Base-by-base conservation (phyloP, 2,329 filamentous ascomycete genomes). In the Fusarium ambrosium region DNA sequence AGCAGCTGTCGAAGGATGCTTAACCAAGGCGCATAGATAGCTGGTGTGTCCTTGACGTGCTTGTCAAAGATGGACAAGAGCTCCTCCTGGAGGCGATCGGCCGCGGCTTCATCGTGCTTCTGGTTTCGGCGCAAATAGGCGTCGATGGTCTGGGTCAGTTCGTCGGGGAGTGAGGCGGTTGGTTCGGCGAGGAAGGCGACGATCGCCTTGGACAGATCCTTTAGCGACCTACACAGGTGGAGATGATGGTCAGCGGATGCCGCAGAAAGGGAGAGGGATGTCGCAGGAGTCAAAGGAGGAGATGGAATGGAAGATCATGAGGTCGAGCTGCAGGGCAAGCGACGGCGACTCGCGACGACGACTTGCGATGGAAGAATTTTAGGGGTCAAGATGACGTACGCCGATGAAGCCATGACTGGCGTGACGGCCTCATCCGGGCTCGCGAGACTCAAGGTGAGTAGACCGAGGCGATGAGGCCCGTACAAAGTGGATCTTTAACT, bases 51-150 rank as follows among this genome's bases (percentile, higher is more conserved):
- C 27, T 86, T 86, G 69, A 95, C 89, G 73, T 90, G 86, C 78
- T 89, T 91, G 68, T 92, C 87, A 84, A 92, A 95, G 64, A 94
- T 87, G 27, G 86, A 83, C 45, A 92, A 84, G 9, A 97, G 87
- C 77, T 95, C 93, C 45, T 95, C 93, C 71, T 95, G 91, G 61
- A 95, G 86, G 67, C 92, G 90, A 74, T 94, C 92, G n/a, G 91
- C 88, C 45, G 91, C 87, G 66, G 87, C 84, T 62, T 94, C 92
- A 78, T 95, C 93, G 73, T 90, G 88, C 75, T 89, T 89, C 66
- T 89, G 85, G 80, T 94, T 91, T 78, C 91, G 92, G 55, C 91
- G 89, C 60, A 94, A 86, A 82, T 94, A 96, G 69, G 85, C 85
- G 65, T 91, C 87, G 72, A 95, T 91, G 62, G 90, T 85, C 45